These are phyloP conservation scores for Scedosporium apiospermum DNA, from an alignment of 2,329 filamentous ascomycete genomes.

Conservation along the genomic window DNA sequence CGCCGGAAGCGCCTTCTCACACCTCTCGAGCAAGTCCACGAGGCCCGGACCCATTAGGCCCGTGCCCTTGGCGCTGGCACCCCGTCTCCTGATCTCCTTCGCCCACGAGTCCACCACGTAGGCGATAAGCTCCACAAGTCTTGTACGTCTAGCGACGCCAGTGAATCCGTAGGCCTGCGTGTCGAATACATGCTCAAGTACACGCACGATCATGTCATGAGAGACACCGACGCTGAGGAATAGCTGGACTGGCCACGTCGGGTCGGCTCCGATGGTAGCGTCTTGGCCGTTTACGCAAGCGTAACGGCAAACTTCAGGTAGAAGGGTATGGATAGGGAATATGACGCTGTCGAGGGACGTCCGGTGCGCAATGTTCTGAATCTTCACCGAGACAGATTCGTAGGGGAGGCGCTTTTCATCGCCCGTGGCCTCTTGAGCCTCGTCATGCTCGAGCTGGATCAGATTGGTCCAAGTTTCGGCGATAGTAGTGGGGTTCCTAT, in stretches of 20 bases:
- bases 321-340: slow-evolving; percentile 51
- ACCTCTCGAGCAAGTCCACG: slow-evolving; percentile 39
- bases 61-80: slow-evolving; percentile 25
- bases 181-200: slow-evolving; percentile 48
- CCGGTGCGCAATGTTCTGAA: slow-evolving; percentile 56
- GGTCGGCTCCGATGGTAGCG: slow-evolving; percentile 44
- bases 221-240: slow-evolving; percentile 48
- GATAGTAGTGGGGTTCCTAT: slow-evolving; percentile 80
- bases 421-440: slow-evolving; percentile 34
- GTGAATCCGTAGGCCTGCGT: slow-evolving; percentile 51
- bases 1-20: slow-evolving; percentile 34
- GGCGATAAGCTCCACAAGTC: slow-evolving; percentile 46
- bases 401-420: slow-evolving; percentile 48
- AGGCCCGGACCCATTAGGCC: slow-evolving; percentile 23
- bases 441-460: slow-evolving; percentile 60
- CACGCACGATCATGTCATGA: slow-evolving; percentile 44
- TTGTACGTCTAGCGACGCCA: slow-evolving; percentile 33
- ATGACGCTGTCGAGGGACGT: slow-evolving; percentile 57
- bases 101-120: slow-evolving; percentile 40
- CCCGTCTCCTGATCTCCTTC: slow-evolving; percentile 37
- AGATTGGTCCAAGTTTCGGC: slow-evolving; percentile 75
- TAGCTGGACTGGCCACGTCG: slow-evolving; percentile 46
- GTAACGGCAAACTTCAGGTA: slow-evolving; percentile 55
- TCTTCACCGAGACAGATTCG: slow-evolving; percentile 56
- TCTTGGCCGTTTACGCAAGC: slow-evolving; percentile 50